phyloP scores from a whole-genome alignment of 1,284 basidiomycete species.

The Peniophora sp. region DNA sequence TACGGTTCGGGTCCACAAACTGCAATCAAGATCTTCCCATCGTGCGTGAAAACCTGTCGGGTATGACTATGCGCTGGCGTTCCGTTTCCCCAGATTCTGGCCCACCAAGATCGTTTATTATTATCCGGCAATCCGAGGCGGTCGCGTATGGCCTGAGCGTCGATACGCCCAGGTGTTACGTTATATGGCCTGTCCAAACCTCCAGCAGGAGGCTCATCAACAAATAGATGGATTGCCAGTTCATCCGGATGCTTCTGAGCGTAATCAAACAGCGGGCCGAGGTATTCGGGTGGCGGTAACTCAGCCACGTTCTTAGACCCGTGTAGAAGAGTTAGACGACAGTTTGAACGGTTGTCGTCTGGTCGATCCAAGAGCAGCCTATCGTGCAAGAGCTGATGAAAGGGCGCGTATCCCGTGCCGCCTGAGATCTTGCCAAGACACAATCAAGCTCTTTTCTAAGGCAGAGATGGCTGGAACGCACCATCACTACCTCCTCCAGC shows the following conservation, averaged over 20 bases:
- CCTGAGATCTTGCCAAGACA: constrained; percentile 57
- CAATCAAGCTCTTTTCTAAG: not conserved
- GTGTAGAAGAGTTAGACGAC: constrained; percentile 66
- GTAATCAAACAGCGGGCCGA: constrained; percentile 40
- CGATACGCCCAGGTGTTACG: constrained; percentile 45
- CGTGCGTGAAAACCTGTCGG: constrained; percentile 2
- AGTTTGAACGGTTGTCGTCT: constrained; percentile 26
- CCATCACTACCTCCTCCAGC: constrained; percentile 80
- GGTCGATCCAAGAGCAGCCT: constrained; percentile 26
- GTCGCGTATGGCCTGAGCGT: constrained; percentile 35
- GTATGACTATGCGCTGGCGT: not conserved
- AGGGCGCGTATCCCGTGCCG: constrained; percentile 78
- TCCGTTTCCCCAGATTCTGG: constrained; percentile 2
- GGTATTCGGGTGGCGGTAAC: constrained; percentile 55
- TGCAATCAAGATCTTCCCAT: constrained; percentile 46
- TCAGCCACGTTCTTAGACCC: constrained; percentile 51
- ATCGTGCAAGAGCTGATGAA: constrained; percentile 52
- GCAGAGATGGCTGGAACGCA: constrained; percentile 21
- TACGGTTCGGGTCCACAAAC: constrained; percentile 77
- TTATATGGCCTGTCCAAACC: constrained; percentile 16
- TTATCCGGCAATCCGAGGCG: constrained; percentile 3
- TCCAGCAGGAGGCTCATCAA: constrained; percentile 36
- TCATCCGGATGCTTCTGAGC: constrained; percentile 42
- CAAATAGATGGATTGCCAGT: constrained; percentile 52
- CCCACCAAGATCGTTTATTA: constrained; percentile 4